These are phyloP conservation scores for Fistulinella prunicolor DNA, from an alignment of 768 basidiomycete genomes.

Conservation along the genomic window DNA sequence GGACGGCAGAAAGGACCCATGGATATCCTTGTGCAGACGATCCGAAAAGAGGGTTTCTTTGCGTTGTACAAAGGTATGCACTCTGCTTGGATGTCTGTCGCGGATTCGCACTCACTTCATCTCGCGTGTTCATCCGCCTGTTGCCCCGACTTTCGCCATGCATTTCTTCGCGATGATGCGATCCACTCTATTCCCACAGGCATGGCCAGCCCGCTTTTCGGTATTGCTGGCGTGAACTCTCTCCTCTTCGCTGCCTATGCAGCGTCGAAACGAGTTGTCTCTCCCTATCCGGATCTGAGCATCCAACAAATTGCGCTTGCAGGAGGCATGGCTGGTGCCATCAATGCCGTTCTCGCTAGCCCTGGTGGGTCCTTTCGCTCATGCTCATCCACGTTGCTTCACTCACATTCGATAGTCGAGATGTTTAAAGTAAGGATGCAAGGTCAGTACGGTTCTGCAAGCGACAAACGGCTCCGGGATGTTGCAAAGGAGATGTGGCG, in stretches of 20 bases:
- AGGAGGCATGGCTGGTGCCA: slow-evolving; percentile 90
- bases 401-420: slow-evolving; percentile 55
- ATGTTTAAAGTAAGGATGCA: slow-evolving; percentile 99
- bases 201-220: slow-evolving; percentile 87
- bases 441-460: slow-evolving; percentile 81
- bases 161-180: neutral
- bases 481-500: slow-evolving; percentile 82
- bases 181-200: slow-evolving; percentile 38
- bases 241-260: slow-evolving; percentile 91
- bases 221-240: slow-evolving; percentile 95
- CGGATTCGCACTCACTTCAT: neutral
- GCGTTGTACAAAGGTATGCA: slow-evolving; percentile 88
- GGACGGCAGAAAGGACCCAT: slow-evolving; percentile 78
- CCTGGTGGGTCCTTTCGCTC: slow-evolving; percentile 54
- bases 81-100: neutral
- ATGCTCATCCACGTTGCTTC: neutral
- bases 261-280: slow-evolving; percentile 75
- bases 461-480: slow-evolving; percentile 72
- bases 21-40: slow-evolving; percentile 82
- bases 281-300: slow-evolving; percentile 83
- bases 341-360: slow-evolving; percentile 86
- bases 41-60: slow-evolving; percentile 84
- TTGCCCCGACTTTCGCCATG: neutral
- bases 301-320: slow-evolving; percentile 79
- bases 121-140: neutral